Conservation (phyloP, 495 filamentous ascomycete genomes). For the Daldinia decipiens region DNA sequence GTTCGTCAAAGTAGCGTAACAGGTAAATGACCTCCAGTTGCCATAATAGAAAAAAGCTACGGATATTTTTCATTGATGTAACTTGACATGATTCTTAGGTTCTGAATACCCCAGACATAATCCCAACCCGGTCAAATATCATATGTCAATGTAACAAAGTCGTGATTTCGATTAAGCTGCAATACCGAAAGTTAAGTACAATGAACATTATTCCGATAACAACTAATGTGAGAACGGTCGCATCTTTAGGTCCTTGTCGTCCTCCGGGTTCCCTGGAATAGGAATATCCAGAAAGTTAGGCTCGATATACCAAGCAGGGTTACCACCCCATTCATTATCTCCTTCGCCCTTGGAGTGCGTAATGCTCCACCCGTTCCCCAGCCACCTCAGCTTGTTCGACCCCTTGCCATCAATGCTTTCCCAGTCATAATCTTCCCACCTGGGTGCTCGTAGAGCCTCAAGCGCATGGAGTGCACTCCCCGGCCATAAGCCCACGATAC, state of each 20-base stretch:
- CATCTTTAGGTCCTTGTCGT: conserved; percentile 52
- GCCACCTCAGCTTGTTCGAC: conserved; percentile 55
- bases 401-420: conserved; percentile 44
- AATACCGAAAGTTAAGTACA: neutral
- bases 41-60: no score
- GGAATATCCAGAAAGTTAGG: conserved; percentile 57
- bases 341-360: conserved; percentile 51
- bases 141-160: neutral
- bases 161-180: neutral
- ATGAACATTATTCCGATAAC: neutral
- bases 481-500: conserved; percentile 55
- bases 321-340: conserved; percentile 45
- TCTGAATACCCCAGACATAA: neutral
- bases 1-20: neutral
- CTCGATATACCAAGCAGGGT: conserved; percentile 63
- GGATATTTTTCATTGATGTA: no score
- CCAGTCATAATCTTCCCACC: conserved; percentile 59
- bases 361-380: conserved; percentile 62
- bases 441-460: conserved; percentile 54
- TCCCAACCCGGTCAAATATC: neutral
- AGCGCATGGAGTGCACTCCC: conserved; percentile 57
- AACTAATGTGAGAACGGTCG: conserved; percentile 60
- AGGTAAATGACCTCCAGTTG: no score
- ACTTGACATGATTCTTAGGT: no score
- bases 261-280: conserved; percentile 54